Percentiles rank a stretch among this genome's conserved stretches.
Evolutionary conservation across 352 stramenopile species (phyloP).

Genomic region (Achlya hypogyna): DNA sequence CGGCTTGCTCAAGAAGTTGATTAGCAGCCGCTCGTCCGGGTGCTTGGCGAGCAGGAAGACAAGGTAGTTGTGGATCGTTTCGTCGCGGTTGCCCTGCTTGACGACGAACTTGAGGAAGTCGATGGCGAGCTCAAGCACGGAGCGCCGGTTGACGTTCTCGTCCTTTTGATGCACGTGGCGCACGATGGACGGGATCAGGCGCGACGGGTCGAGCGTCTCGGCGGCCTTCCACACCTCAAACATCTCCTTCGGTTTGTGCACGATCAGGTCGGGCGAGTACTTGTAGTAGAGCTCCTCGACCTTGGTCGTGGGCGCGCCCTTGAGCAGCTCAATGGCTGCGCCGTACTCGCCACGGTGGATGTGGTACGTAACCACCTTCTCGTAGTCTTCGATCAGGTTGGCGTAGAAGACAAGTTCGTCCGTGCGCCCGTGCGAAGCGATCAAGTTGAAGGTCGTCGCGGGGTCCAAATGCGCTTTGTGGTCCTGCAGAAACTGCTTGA

Average conservation of each 20-base stretch:
- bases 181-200: slow-evolving; percentile 89
- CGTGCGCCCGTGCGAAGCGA: slow-evolving; percentile 85
- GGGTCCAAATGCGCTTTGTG: slow-evolving; percentile 81
- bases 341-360: slow-evolving; percentile 84
- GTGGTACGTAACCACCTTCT: slow-evolving; percentile 90
- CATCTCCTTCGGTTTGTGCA: slow-evolving; percentile 84
- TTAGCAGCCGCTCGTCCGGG: slow-evolving; percentile 78
- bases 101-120: slow-evolving; percentile 91
- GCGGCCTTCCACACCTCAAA: slow-evolving; percentile 88
- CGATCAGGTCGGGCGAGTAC: slow-evolving; percentile 88
- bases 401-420: slow-evolving; percentile 90
- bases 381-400: slow-evolving; percentile 89
- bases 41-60: slow-evolving; percentile 86
- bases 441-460: slow-evolving; percentile 86
- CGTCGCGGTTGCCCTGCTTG: slow-evolving; percentile 84
- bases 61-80: slow-evolving; percentile 91
- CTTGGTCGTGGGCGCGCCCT: slow-evolving; percentile 81
- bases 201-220: slow-evolving; percentile 82
- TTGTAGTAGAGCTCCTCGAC: slow-evolving; percentile 93
- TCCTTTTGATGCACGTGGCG: slow-evolving; percentile 81
- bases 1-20: slow-evolving; percentile 87
- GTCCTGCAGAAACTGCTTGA: slow-evolving; percentile 88
- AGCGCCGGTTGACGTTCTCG: slow-evolving; percentile 32
- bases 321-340: slow-evolving; percentile 82
- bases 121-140: slow-evolving; percentile 83